phyloP scores from a whole-genome alignment of 2,329 filamentous ascomycete species.

The Chaetomium globosum region DNA sequence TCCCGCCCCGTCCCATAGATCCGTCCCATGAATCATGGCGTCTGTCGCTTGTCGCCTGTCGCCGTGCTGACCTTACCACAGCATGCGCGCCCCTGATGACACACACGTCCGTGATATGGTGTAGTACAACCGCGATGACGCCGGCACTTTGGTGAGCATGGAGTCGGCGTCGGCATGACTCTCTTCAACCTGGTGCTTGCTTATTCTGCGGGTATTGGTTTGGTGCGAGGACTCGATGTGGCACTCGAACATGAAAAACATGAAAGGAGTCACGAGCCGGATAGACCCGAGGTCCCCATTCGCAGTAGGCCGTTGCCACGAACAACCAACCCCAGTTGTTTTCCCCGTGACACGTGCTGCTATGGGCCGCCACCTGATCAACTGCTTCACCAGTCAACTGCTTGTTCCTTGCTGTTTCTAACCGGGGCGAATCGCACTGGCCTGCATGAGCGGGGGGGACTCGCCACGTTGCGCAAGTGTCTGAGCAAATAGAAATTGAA shows the following conservation, averaged over 20 bases:
- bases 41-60: too few relatives aligned
- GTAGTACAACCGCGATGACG: conserved; percentile 26
- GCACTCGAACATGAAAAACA: background rate
- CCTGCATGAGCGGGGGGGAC: background rate
- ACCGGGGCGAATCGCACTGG: background rate
- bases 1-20: conserved; percentile 11
- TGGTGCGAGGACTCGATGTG: background rate
- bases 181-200: background rate
- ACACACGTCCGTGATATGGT: background rate
- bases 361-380: conserved; percentile 2
- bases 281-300: conserved; percentile 1
- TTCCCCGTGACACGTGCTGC: conserved; percentile 1
- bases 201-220: background rate
- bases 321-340: background rate
- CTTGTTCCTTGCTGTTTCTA: background rate
- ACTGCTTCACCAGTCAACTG: background rate
- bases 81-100: conserved; percentile 2
- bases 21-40: conserved; percentile 11
- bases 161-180: background rate
- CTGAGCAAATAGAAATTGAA: conserved; percentile 1
- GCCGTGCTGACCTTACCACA: conserved; percentile 8
- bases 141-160: conserved; percentile 9
- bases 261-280: conserved; percentile 8
- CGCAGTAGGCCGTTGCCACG: background rate
- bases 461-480: background rate